Evolutionary conservation across 371 early-diverging fungal genomes (phyloP), one percentile per base, ranked within the genome.

Genomic region (Apophysomyces variabilis): DNA sequence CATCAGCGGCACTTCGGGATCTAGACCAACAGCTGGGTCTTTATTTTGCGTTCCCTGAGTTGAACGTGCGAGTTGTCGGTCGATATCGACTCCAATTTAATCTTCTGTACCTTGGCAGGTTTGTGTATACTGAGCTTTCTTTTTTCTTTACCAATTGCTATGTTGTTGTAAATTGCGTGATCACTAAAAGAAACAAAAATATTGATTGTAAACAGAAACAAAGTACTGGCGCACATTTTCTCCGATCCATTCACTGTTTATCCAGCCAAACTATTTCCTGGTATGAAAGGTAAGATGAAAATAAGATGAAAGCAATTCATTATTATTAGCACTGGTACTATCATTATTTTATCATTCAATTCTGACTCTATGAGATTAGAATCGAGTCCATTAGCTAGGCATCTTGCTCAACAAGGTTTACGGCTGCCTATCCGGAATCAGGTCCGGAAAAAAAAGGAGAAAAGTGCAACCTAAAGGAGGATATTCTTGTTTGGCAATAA

Each of bases 331-430:
- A 26, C 32, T 26, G 32, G 32, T 26, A 26, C 32, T 26, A 26
- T 26, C 32, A 26, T 3, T 26, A 26, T 26, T 3, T 26, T 26
- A 3, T 26, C 3, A 3, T 26, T 3, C 3, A 26, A 26, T 26
- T 26, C 41, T 41, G 5, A 41, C 41, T 41, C 41, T 11, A 11
- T 41, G 13, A 41, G 1, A 41, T 13, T 74, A 90, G 86, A 81
- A 69, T 89, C 90, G 1, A 90, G 89, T 5, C 75, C 74, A 21
- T 68, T 92, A 0, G 87, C 90, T 7, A 84, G 82, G 67, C 82
- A 85, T 66, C 87, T 92, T 60, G 87, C 87, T 7, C 77, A 75
- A 44, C 90, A 90, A 74, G 89, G 90, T 12, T 76, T 90, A 14
- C 83, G 86, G 64, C 80, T 89, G 59, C 87, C 89, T 11, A 84